These are phyloP conservation scores for Epicoccum sorghinum DNA, from an alignment of 2,329 filamentous ascomycete species.

Conservation along the genomic window DNA sequence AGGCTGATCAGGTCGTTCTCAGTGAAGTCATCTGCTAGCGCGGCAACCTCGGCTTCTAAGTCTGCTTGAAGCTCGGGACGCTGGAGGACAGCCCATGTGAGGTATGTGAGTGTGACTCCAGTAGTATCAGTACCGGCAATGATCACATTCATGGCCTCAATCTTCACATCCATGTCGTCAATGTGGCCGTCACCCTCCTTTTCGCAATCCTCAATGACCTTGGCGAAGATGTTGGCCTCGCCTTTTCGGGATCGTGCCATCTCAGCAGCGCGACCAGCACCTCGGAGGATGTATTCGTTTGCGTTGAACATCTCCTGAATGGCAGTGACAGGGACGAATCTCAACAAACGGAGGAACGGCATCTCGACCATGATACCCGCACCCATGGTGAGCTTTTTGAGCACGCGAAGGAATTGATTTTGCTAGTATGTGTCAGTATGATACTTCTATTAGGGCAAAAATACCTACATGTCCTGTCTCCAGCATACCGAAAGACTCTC, in stretches of 20 bases:
- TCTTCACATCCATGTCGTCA: constrained; percentile 41
- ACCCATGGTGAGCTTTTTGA: constrained; percentile 45
- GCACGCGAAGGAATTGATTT: constrained; percentile 46
- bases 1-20: constrained; percentile 43
- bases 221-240: constrained; percentile 42
- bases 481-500: constrained; percentile 48
- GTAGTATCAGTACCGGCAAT: constrained; percentile 47
- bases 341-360: constrained; percentile 42
- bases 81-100: constrained; percentile 42
- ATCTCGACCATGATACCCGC: constrained; percentile 47
- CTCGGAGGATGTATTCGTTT: constrained; percentile 40
- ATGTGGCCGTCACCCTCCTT: constrained; percentile 38
- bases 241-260: constrained; percentile 38
- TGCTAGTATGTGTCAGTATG: not conserved
- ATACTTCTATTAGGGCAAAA: not conserved
- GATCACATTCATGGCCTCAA: constrained; percentile 43
- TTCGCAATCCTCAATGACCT: constrained; percentile 40
- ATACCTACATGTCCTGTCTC: constrained; percentile 46
- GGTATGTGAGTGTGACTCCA: constrained; percentile 42
- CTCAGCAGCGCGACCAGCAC: constrained; percentile 39
- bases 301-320: constrained; percentile 46
- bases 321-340: constrained; percentile 35
- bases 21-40: constrained; percentile 24
- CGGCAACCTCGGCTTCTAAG: constrained; percentile 32
- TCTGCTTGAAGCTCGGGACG: constrained; percentile 25